Evolutionary conservation across 23 red algal genomes (phyloP).

Genomic region (Pyropia haitanensis): DNA sequence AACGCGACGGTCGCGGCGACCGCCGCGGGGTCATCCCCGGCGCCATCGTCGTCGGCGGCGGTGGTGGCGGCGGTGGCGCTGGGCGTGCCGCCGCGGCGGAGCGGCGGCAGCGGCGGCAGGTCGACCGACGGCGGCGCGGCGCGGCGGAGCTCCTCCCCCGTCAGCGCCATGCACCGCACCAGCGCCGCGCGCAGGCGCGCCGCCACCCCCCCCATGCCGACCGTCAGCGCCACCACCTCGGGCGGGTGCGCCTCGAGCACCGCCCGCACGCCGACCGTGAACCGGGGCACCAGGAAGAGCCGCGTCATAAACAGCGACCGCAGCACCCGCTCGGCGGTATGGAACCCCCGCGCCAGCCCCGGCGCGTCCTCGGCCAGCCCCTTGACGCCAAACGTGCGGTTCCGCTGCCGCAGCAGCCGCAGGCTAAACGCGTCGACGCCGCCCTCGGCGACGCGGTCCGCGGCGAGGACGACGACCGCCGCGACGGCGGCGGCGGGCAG

Average conservation of each 20-base stretch:
- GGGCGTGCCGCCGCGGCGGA: too few species aligned
- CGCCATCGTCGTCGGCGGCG: too few species aligned
- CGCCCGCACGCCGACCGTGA: slow-evolving; percentile 56
- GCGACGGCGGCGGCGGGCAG: slow-evolving; percentile 29
- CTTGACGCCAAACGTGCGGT: slow-evolving; percentile 39
- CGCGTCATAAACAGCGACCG: slow-evolving; percentile 50
- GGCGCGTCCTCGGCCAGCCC: slow-evolving; percentile 71
- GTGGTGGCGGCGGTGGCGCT: too few species aligned
- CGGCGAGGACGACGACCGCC: slow-evolving; percentile 63
- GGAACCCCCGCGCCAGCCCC: slow-evolving; percentile 61
- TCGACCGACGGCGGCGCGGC: background rate
- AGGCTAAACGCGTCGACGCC: slow-evolving; percentile 69
- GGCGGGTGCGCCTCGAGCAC: slow-evolving; percentile 13
- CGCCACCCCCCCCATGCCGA: slow-evolving; percentile 22
- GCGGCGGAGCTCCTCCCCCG: slow-evolving; percentile 15
- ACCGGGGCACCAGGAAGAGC: slow-evolving; percentile 77
- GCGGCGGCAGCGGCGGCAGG: too few species aligned
- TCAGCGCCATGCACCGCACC: slow-evolving; percentile 2
- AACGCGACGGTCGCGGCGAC: too few species aligned
- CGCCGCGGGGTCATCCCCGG: too few species aligned
- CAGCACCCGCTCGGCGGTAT: slow-evolving; percentile 72
- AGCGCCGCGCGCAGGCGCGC: slow-evolving; percentile 5
- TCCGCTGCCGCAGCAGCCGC: slow-evolving; percentile 50
- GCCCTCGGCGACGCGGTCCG: slow-evolving; percentile 51
- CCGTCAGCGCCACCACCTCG: slow-evolving; percentile 74